Conservation (phyloP, 2,329 filamentous ascomycete genomes). For the Cercospora beticola region DNA sequence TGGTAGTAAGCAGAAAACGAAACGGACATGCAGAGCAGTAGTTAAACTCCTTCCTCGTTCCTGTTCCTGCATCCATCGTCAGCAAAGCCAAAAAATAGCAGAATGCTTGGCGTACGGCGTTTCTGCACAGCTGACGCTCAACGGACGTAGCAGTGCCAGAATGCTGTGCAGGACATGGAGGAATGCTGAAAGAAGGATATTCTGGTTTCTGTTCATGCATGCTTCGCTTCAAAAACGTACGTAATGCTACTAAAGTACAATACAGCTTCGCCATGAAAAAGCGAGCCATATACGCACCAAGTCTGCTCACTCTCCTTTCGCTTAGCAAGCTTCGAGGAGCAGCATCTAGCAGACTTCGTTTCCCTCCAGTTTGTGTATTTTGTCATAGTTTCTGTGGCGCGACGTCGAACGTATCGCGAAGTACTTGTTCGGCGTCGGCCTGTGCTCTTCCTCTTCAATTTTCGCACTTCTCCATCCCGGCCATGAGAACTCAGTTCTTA, state of each 20-base stretch:
- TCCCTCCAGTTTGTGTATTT: background rate
- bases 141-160: background rate
- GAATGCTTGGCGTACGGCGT: background rate
- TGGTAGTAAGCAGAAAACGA: background rate
- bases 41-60: background rate
- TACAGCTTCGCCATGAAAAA: background rate
- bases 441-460: background rate
- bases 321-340: background rate
- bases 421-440: background rate
- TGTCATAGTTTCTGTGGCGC: background rate
- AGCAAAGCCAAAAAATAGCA: background rate
- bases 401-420: background rate
- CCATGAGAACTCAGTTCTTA: constrained; percentile 1
- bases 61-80: background rate
- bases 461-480: background rate
- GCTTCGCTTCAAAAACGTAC: constrained; percentile 8
- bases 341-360: background rate
- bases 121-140: background rate
- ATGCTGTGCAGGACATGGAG: background rate
- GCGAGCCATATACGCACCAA: background rate
- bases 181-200: background rate
- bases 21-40: background rate
- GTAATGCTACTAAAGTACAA: constrained; percentile 9
- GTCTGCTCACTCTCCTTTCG: background rate
- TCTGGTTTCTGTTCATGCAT: background rate